These are phyloP conservation scores for Cercophora newfieldiana DNA, from an alignment of 495 filamentous ascomycete genomes.

Conservation along the genomic window DNA sequence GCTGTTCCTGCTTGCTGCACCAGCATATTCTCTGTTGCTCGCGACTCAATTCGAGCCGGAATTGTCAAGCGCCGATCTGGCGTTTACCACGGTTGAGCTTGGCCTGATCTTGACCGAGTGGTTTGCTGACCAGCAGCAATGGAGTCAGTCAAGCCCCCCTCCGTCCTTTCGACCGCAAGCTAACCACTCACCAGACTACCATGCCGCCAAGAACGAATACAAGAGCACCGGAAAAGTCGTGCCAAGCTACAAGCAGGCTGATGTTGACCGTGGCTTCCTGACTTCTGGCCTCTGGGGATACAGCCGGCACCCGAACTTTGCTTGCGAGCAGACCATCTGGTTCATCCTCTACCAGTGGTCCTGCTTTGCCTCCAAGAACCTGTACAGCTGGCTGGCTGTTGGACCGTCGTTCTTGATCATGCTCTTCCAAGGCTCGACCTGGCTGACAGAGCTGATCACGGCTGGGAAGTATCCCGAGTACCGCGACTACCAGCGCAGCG, in stretches of 20 bases:
- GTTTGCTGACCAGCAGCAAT: conserved; percentile 92
- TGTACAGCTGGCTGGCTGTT: conserved; percentile 76
- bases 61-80: conserved; percentile 59
- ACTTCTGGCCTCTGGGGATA: conserved; percentile 82
- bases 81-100: conserved; percentile 67
- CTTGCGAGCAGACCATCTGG: conserved; percentile 92
- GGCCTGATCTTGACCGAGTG: conserved; percentile 71
- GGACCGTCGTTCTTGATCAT: conserved; percentile 68
- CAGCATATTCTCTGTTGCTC: conserved; percentile 79
- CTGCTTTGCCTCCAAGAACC: conserved; percentile 66
- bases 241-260: conserved; percentile 59
- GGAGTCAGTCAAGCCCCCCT: conserved; percentile 56
- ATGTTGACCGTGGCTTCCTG: conserved; percentile 90
- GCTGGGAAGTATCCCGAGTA: conserved; percentile 87
- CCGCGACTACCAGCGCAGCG: conserved; percentile 73
- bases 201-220: conserved; percentile 76
- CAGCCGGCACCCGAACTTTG: conserved; percentile 91
- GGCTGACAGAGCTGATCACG: conserved; percentile 81
- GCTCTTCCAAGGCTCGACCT: conserved; percentile 86
- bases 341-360: conserved; percentile 82
- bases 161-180: conserved; percentile 7
- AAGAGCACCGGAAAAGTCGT: conserved; percentile 69
- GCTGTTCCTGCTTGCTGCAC: conserved; percentile 72
- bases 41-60: conserved; percentile 42
- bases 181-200: conserved; percentile 57